Conservation (phyloP, 176 grass and related monocot genomes). For the Neostapfia colusana region DNA sequence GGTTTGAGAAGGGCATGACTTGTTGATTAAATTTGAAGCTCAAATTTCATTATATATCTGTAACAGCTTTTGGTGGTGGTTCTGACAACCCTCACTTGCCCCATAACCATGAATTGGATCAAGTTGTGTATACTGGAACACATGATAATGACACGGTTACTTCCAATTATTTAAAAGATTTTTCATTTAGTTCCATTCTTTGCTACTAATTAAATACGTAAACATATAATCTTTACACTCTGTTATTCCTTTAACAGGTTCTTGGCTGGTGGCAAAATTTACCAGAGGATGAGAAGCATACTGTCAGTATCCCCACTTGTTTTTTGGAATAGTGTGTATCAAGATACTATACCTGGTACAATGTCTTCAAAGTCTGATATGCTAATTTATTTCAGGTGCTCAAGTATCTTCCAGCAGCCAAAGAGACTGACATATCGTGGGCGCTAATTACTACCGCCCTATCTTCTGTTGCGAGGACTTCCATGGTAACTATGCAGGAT, state of each 20-base stretch:
- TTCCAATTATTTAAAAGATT: not conserved
- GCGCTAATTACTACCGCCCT: slow-evolving; percentile 55
- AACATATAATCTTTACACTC: slow-evolving; percentile 1
- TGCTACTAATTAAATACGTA: slow-evolving; percentile 6
- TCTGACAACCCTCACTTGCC: slow-evolving; percentile 81
- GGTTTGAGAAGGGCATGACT: not conserved
- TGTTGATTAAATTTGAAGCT: not conserved
- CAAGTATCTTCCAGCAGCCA: slow-evolving; percentile 54
- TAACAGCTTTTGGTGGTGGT: slow-evolving; percentile 75
- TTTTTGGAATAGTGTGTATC: slow-evolving; percentile 5
- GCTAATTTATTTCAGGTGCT: slow-evolving; percentile 50
- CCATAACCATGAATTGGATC: slow-evolving; percentile 92
- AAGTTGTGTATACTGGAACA: slow-evolving; percentile 98
- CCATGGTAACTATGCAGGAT: slow-evolving; percentile 80
- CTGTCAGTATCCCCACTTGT: slow-evolving; percentile 44
- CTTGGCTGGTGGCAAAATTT: slow-evolving; percentile 84
- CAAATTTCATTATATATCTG: slow-evolving; percentile 23
- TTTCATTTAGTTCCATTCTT: not conserved
- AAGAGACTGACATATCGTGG: slow-evolving; percentile 62
- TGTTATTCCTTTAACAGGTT: slow-evolving; percentile 43
- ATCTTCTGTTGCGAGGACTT: slow-evolving; percentile 75
- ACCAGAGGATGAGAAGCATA: slow-evolving; percentile 64
- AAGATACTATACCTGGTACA: not conserved
- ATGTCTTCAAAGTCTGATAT: not conserved
- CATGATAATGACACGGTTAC: slow-evolving; percentile 96